Conservation (phyloP, 768 basidiomycete species). For the Leccinum pellstonianum region DNA sequence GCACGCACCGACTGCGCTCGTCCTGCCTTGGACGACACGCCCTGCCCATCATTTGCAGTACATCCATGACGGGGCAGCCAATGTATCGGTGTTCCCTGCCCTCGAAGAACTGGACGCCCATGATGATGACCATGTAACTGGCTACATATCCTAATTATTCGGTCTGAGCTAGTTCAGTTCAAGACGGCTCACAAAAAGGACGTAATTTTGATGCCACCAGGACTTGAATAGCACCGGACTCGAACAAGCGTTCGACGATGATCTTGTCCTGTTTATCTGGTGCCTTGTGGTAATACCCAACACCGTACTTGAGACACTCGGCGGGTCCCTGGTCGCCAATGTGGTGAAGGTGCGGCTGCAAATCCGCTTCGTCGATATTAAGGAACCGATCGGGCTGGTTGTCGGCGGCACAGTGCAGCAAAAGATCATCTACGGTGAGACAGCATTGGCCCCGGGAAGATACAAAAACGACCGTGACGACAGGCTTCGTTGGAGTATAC, state of each 20-base stretch:
- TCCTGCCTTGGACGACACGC: conserved; percentile 91
- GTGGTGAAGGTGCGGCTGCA: conserved; percentile 87
- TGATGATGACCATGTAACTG: conserved; percentile 97
- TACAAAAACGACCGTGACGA: conserved; percentile 75
- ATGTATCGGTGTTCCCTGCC: conserved; percentile 98
- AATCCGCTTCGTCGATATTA: conserved; percentile 78
- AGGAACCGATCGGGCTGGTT: conserved; percentile 83
- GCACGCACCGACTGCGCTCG: conserved; percentile 85
- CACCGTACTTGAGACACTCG: conserved; percentile 84
- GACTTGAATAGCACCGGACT: conserved; percentile 93
- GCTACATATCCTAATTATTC: conserved; percentile 70
- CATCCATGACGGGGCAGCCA: conserved; percentile 98
- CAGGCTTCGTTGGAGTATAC: conserved; percentile 80
- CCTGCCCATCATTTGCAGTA: conserved; percentile 99
- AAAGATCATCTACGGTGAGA: conserved; percentile 88
- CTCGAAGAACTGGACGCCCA: conserved; percentile 98
- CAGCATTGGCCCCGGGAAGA: conserved; percentile 91
- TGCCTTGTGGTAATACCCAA: conserved; percentile 96
- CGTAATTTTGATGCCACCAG: conserved; percentile 87
- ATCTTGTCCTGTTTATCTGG: conserved; percentile 89
- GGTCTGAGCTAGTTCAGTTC: not conserved
- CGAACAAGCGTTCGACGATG: conserved; percentile 89
- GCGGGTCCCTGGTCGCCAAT: conserved; percentile 70
- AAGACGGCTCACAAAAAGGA: not conserved
- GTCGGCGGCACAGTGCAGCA: conserved; percentile 86